phyloP scores from a whole-genome alignment of 2,329 filamentous ascomycete genomes.

The Coniochaeta ligniaria region DNA sequence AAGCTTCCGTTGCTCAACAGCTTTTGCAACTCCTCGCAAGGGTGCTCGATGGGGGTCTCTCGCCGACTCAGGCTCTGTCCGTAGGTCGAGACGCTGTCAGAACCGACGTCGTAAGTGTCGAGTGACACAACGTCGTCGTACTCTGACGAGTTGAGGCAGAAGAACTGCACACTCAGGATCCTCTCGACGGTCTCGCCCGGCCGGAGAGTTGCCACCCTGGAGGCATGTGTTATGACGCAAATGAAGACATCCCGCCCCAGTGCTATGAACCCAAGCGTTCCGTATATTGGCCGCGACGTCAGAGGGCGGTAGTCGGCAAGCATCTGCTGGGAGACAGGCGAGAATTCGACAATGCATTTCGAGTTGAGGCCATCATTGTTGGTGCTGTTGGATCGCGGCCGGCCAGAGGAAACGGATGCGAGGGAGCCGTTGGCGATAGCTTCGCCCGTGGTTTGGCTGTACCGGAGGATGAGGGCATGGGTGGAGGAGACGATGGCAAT shows the following conservation, averaged over 20 bases:
- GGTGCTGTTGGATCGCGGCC: conserved; percentile 30
- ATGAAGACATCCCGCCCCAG: conserved; percentile 81
- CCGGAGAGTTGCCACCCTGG: conserved; percentile 71
- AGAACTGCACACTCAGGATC: conserved; percentile 83
- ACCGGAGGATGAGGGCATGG: conserved; percentile 78
- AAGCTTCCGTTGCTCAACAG: conserved; percentile 89
- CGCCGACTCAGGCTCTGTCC: conserved; percentile 51
- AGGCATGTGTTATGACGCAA: conserved; percentile 76
- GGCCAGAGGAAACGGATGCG: conserved; percentile 40
- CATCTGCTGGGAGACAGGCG: conserved; percentile 54
- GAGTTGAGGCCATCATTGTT: conserved; percentile 33
- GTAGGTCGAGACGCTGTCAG: conserved; percentile 40
- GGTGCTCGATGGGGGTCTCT: conserved; percentile 73
- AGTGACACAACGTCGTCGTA: conserved; percentile 70
- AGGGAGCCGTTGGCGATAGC: conserved; percentile 51
- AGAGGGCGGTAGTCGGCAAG: conserved; percentile 71
- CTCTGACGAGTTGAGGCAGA: conserved; percentile 79
- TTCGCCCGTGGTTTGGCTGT: conserved; percentile 61
- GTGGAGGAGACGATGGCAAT: conserved; percentile 77
- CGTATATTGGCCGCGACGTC: conserved; percentile 67
- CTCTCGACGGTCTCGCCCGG: conserved; percentile 85
- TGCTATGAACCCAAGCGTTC: conserved; percentile 82
- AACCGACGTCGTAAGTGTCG: conserved; percentile 44
- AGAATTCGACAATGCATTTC: conserved; percentile 85
- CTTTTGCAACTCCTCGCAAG: conserved; percentile 85